Conservation (phyloP, 495 filamentous ascomycete species). For the Neurospora intermedia region DNA sequence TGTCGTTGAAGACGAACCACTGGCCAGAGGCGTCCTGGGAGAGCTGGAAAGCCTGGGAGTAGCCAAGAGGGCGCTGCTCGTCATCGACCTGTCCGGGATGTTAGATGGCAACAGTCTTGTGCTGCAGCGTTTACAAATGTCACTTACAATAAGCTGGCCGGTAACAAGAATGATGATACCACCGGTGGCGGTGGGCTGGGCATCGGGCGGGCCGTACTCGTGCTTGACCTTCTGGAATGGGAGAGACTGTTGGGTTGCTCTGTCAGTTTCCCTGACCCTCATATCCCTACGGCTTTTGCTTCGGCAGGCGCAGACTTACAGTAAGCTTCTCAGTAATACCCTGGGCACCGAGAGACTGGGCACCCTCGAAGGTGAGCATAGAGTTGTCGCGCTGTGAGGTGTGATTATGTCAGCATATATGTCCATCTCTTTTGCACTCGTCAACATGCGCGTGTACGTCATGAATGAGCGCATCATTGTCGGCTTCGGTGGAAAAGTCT, state of each 20-base stretch:
- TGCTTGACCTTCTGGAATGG: constrained; percentile 75
- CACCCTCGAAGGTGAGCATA: constrained; percentile 85
- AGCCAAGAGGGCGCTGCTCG: constrained; percentile 69
- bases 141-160: constrained; percentile 64
- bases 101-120: neutral
- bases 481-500: neutral
- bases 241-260: constrained; percentile 41
- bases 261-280: neutral
- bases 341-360: constrained; percentile 43
- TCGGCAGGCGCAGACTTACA: constrained; percentile 33
- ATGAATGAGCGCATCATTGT: neutral
- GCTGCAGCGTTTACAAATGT: no score
- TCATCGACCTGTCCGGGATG: constrained; percentile 58
- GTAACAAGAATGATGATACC: constrained; percentile 78
- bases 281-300: neutral
- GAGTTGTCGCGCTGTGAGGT: constrained; percentile 59
- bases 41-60: constrained; percentile 77
- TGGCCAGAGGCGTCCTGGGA: constrained; percentile 52
- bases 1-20: constrained; percentile 84
- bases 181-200: constrained; percentile 55
- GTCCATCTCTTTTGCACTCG: neutral
- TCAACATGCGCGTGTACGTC: neutral
- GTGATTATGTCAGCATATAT: neutral
- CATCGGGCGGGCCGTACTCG: constrained; percentile 55
- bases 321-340: constrained; percentile 66